These are phyloP conservation scores for Trichoderma sp. DNA, from an alignment of 2,329 filamentous ascomycete genomes.

Conservation along the genomic window DNA sequence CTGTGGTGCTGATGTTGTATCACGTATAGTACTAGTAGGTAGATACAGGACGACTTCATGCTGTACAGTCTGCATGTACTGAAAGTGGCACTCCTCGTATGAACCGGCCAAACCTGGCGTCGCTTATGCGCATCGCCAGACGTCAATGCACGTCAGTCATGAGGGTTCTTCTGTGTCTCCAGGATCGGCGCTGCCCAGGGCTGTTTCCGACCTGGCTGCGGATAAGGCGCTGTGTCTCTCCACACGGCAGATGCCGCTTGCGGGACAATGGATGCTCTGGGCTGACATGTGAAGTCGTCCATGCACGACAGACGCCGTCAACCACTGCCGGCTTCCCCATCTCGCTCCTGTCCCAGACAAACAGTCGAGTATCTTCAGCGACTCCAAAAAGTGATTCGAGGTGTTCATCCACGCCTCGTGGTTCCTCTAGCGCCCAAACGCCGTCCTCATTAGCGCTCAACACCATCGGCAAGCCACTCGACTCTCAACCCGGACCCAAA, in stretches of 20 bases:
- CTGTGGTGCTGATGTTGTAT: no score
- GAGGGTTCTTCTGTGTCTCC: constrained; percentile 8
- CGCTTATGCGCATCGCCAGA: neutral
- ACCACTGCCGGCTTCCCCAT: no score
- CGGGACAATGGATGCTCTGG: neutral
- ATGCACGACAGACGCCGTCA: no score
- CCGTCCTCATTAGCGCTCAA: no score
- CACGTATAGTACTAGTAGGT: no score
- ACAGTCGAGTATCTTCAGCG: no score
- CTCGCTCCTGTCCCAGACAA: no score
- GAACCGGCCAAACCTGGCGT: neutral
- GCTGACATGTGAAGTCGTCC: constrained; percentile 6
- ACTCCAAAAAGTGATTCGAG: no score
- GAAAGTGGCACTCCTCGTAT: neutral
- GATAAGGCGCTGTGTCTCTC: constrained; percentile 4
- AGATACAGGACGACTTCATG: neutral
- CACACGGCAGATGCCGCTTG: constrained; percentile 6
- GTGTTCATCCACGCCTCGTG: no score
- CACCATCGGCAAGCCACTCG: no score
- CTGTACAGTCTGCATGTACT: neutral
- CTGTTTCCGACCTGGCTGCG: constrained; percentile 11
- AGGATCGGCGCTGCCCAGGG: constrained; percentile 19
- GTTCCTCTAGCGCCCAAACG: no score
- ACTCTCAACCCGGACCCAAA: no score
- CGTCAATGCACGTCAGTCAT: constrained; percentile 23